Conservation (phyloP, 202 grass and related monocot genomes). For the Brachypodium distachyon region DNA sequence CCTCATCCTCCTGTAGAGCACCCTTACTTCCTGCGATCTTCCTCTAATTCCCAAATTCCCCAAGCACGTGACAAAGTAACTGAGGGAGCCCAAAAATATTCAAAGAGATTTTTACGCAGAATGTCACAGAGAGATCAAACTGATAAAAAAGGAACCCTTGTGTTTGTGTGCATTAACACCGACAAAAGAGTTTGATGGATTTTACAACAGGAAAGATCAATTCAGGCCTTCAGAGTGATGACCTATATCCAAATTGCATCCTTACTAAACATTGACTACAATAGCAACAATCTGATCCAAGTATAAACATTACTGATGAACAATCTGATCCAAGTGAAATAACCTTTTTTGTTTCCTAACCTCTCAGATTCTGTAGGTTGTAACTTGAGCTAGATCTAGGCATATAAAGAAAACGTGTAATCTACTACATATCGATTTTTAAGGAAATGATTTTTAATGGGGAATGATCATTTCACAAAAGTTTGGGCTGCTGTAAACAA, state of each 20-base stretch:
- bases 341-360: background rate
- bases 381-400: background rate
- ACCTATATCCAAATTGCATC: background rate
- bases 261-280: background rate
- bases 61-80: slow-evolving; percentile 5
- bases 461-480: background rate
- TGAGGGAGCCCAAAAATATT: background rate
- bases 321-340: background rate
- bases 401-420: background rate
- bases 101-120: background rate
- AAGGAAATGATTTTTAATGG: background rate
- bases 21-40: no score
- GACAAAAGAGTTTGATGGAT: background rate
- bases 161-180: slow-evolving; percentile 1
- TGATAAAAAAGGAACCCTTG: slow-evolving; percentile 1
- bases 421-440: background rate
- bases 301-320: background rate
- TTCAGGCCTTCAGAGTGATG: background rate
- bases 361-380: background rate
- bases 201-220: slow-evolving; percentile 9
- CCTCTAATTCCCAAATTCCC: no score
- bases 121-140: background rate
- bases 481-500: background rate
- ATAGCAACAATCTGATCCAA: background rate
- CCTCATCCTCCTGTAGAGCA: no score